Evolutionary conservation across 2,329 filamentous ascomycete genomes (phyloP), one percentile per base, ranked within the genome.

Genomic region (Sporothrix globosa): DNA sequence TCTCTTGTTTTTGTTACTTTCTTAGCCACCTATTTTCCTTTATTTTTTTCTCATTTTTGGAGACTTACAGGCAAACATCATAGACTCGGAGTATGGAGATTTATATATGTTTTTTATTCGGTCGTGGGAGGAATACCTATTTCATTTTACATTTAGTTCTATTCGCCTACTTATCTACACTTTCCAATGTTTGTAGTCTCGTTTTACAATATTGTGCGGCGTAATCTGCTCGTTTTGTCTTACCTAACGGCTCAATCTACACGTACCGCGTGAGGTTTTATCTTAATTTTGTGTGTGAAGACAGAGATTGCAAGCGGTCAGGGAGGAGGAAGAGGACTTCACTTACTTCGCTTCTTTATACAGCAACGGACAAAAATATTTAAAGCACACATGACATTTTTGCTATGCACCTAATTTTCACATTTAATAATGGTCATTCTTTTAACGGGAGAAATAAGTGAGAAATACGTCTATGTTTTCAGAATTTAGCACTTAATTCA

Each of bases 101-200:
- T 4, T 34, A 50, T 50, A 66, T 34, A 50, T 50, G 39, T 21
- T 50, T 30, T 46, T 46, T 48, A 21, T 39, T n/a, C 17, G 9
- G n/a, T 34, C n/a, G 61, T 34, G 44, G 34, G 4, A 6, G 61
- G 61, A 65, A 66, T 66, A 66, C 61, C 61, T 66, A 52, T 52
- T 66, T 66, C 24, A 30, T 50, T 30, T 65, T n/a, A 11, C 24
- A 50, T 66, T 48, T 34, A 6, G 10, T 11, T 19, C 13, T n/a
- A 60, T n/a, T 21, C 34, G 24, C 14, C 21, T 39, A 34, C 39
- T 34, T 9, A 58, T 58, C 19, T 9, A 58, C 27, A 3, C 21
- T 48, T 48, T 48, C 6, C 11, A 19, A 30, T 30, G 13, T 3
- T 30, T 46, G 13, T 2, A 46, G 21, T 63, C 4, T 44, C 39